These are phyloP conservation scores for Prasinococcaceae sp. DNA, from an alignment of 139 green algal genomes.

Conservation along the genomic window DNA sequence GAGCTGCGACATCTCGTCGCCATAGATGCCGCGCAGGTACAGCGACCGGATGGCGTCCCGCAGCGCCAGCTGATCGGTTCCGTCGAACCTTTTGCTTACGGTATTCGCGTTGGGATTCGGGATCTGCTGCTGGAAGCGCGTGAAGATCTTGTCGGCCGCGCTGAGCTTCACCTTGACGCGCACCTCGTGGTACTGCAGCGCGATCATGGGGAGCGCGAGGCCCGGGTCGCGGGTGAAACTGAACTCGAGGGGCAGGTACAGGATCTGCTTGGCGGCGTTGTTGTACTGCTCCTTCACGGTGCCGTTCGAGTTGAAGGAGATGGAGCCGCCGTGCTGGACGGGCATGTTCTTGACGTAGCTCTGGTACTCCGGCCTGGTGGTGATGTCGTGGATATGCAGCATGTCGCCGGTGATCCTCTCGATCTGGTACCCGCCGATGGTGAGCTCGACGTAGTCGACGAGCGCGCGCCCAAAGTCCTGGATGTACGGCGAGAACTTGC, in stretches of 20 bases:
- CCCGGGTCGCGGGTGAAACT: slow-evolving; percentile 13
- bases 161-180: slow-evolving; percentile 16
- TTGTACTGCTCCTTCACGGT: too few relatives aligned
- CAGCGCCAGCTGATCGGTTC: neutral
- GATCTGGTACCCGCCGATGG: neutral
- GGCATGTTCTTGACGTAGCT: too few relatives aligned
- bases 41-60: neutral
- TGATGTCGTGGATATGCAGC: too few relatives aligned
- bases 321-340: neutral
- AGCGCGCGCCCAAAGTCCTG: too few relatives aligned
- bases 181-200: slow-evolving; percentile 20
- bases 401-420: too few relatives aligned
- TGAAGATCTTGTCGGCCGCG: neutral
- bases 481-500: too few relatives aligned
- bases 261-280: neutral
- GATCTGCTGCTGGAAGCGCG: neutral
- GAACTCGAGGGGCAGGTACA: slow-evolving; percentile 24
- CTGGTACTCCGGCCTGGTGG: too few relatives aligned
- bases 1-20: neutral
- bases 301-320: neutral
- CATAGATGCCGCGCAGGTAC: neutral
- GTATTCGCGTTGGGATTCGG: neutral
- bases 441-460: neutral
- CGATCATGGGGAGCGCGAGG: slow-evolving; percentile 19
- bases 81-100: too few relatives aligned